These are phyloP conservation scores for Daedaleopsis sinensis DNA, from an alignment of 768 basidiomycete species.

Conservation along the genomic window DNA sequence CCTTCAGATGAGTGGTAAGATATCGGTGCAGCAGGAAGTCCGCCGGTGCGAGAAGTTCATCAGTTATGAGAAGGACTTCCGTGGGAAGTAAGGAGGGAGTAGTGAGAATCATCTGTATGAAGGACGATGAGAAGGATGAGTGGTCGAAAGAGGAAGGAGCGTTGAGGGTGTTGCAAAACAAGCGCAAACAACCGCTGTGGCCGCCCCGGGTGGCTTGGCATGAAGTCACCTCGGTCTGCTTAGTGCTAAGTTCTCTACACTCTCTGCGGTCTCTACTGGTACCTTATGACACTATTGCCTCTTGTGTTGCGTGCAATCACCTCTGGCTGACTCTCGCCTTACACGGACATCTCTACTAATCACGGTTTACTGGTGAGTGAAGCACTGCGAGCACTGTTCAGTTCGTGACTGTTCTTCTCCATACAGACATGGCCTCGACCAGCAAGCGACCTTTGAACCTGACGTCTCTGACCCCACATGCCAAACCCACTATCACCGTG, in stretches of 20 bases:
- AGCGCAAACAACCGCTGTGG: slow-evolving; percentile 18
- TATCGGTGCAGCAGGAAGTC: slow-evolving; percentile 70
- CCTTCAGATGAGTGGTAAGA: slow-evolving; percentile 55
- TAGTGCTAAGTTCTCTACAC: no score
- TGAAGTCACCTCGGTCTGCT: no score
- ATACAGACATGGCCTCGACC: neutral
- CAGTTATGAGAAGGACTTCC: slow-evolving; percentile 65
- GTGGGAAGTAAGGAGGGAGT: slow-evolving; percentile 38
- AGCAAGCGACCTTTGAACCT: slow-evolving; percentile 10
- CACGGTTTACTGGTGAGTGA: neutral
- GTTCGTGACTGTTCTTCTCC: neutral
- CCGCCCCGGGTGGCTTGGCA: neutral
- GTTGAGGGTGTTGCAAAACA: slow-evolving; percentile 18
- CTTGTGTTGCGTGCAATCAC: no score
- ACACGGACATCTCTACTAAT: neutral
- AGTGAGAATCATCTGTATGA: neutral
- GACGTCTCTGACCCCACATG: slow-evolving; percentile 31
- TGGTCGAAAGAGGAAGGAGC: slow-evolving; percentile 2
- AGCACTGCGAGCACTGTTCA: neutral
- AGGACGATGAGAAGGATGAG: neutral
- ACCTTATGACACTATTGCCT: no score
- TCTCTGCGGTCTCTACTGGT: no score
- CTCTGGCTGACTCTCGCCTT: no score
- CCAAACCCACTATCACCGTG: slow-evolving; percentile 57
- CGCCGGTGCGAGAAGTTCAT: slow-evolving; percentile 69